Evolutionary conservation across 768 basidiomycete species (phyloP).

Genomic region (Termitomyces sp.): DNA sequence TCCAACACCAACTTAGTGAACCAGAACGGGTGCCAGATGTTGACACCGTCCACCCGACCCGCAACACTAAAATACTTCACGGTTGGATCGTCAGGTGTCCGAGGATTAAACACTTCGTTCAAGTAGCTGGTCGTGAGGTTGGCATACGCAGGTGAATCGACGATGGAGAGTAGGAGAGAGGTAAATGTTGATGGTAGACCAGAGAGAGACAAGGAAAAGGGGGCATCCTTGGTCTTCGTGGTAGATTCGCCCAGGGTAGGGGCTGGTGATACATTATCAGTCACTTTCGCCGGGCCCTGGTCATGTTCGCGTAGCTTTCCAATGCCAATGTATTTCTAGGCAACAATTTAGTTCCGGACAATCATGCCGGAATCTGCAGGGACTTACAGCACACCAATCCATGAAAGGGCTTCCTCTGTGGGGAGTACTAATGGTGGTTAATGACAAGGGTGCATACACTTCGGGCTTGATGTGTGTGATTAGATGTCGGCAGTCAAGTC

Average conservation of each 20-base stretch:
- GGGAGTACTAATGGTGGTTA: conserved; percentile 89
- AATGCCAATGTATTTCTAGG: conserved; percentile 86
- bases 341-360: conserved; percentile 2
- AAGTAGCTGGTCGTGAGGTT: conserved; percentile 88
- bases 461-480: conserved; percentile 82
- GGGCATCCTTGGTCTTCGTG: conserved; percentile 26
- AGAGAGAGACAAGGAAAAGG: conserved; percentile 48
- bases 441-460: conserved; percentile 80
- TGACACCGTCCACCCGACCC: conserved; percentile 62
- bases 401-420: conserved; percentile 98
- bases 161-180: conserved; percentile 77
- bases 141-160: conserved; percentile 96
- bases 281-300: conserved; percentile 21
- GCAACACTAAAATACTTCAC: conserved; percentile 95
- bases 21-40: conserved; percentile 94
- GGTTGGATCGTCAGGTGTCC: conserved; percentile 69
- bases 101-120: conserved; percentile 76
- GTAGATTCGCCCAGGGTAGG: conserved; percentile 1
- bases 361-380: not conserved
- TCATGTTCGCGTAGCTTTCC: conserved; percentile 58
- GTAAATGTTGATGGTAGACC: conserved; percentile 82
- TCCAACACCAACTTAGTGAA: conserved; percentile 93
- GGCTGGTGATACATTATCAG: not conserved
- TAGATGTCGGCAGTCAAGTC: conserved; percentile 90
- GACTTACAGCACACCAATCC: conserved; percentile 93